Base-by-base conservation (phyloP, 169 alveolate genomes). In the Cryptosporidium ryanae region DNA sequence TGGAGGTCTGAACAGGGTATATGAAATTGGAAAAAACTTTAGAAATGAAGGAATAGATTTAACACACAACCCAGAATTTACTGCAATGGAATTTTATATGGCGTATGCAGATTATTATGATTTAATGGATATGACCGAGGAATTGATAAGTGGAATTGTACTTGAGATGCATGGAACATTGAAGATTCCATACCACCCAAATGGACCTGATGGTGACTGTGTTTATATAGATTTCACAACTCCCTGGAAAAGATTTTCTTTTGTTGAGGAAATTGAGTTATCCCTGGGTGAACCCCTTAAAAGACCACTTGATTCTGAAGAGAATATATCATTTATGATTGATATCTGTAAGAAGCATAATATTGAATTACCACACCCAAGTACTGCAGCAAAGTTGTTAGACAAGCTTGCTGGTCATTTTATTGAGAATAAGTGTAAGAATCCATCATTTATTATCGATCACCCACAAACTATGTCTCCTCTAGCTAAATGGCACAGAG, bases 381-480 rank as follows among this genome's bases (percentile, higher is more conserved):
- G 93, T 76, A 92, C 97, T 10, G 93, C 96, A 17, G 91, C 98
- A 4, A 94, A 97, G 90, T 93, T 96, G n/a, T 89, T 97, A 65
- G 98, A 97, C 83, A 95, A 95, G 82, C 82, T 94, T 44, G 93
- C 95, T 65, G 96, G 99, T 13, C 97, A 94, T 76, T 96, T 96
- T 94, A 91, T 97, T 52, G 99, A 98, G 95, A 95, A 93, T 82
- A 92, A 94, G 84, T 95, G 98, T 92, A 84, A 90, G 63, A 84
- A 93, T 89, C 99, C 99, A 1, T 94, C 98, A 8, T 97, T 97
- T 93, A 94, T 98, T 76, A 96, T 95, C 52, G 99, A 98, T 84
- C 99, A 97, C 82, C 99, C 99, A 34, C 98, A 97, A 95, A 94
- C 98, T 82, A 98, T 98, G 99, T 94, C 98, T 67, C 99, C 99